Percentiles rank a stretch among this genome's conserved stretches.
Conservation (phyloP, 106 monocot genomes). For the Ottelia alismoides region DNA sequence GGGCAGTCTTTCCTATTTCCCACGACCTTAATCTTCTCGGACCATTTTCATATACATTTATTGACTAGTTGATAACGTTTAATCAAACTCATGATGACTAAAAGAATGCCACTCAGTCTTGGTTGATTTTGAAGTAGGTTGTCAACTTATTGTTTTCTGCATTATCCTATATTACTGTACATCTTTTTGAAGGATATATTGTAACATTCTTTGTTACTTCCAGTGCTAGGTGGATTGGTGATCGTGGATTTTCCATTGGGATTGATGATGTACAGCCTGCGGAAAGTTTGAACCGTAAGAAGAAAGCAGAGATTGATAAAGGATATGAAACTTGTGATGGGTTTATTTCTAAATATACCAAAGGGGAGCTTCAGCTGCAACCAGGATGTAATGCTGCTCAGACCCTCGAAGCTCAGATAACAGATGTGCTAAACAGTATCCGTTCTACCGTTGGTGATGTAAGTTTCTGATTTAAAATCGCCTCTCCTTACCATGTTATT, state of each 20-base stretch:
- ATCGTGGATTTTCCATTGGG: constrained; percentile 99
- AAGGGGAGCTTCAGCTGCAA: constrained; percentile 41
- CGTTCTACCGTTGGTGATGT: constrained; percentile 59
- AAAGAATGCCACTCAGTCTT: too few relatives aligned
- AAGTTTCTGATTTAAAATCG: too few relatives aligned
- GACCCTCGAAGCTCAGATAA: constrained; percentile 64
- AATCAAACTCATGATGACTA: too few relatives aligned
- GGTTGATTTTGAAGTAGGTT: too few relatives aligned
- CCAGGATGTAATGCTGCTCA: constrained; percentile 69
- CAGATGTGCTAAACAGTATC: constrained; percentile 60
- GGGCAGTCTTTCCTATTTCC: too few relatives aligned
- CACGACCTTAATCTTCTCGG: too few relatives aligned
- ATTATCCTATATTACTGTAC: not conserved
- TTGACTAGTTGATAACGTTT: too few relatives aligned
- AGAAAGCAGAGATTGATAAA: constrained; percentile 49
- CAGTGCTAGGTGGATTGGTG: constrained; percentile 98
- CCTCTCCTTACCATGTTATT: too few relatives aligned
- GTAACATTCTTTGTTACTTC: constrained; percentile 1
- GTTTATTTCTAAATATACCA: constrained; percentile 40
- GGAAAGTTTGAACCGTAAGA: constrained; percentile 45
- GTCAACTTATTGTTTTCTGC: not conserved
- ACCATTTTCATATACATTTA: too few relatives aligned
- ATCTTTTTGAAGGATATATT: not conserved
- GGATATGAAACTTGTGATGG: constrained; percentile 58
- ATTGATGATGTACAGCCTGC: constrained; percentile 96